A percentile compares a stretch with the other conserved stretches of the same genome.
These are phyloP conservation scores for Exophiala sp. DNA, from an alignment of 2,329 filamentous ascomycete genomes.

Conservation along the genomic window DNA sequence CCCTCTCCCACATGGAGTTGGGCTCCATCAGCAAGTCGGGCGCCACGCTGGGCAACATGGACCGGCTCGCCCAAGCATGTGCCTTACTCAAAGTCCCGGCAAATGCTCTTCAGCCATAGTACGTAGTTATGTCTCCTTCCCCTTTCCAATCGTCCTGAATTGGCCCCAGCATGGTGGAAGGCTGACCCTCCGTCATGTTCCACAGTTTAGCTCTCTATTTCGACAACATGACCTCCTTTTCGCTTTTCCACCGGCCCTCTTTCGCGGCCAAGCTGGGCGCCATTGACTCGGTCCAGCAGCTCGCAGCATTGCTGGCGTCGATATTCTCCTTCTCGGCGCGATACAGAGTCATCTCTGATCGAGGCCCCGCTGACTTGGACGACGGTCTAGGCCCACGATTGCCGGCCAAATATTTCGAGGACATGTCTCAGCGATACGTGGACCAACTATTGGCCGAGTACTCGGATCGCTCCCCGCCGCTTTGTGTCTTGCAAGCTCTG, in stretches of 20 bases:
- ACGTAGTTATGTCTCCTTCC: constrained; percentile 1
- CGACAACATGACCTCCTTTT: constrained; percentile 33
- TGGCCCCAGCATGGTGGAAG: background rate
- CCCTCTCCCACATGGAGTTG: background rate
- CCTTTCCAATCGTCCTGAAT: too few relatives aligned
- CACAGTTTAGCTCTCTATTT: constrained; percentile 24
- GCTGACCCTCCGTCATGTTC: background rate
- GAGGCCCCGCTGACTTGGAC: background rate
- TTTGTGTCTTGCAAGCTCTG: constrained; percentile 36
- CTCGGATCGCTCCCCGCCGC: constrained; percentile 32
- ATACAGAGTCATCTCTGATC: too few relatives aligned
- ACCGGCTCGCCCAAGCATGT: background rate
- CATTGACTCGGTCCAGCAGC: constrained; percentile 22
- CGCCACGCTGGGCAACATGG: too few relatives aligned
- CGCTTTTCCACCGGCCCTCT: constrained; percentile 32
- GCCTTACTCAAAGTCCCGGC: constrained; percentile 1
- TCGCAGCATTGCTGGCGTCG: constrained; percentile 31
- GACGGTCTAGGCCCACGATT: constrained; percentile 1
- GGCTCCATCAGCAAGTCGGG: background rate
- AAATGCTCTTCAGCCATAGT: background rate
- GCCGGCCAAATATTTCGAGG: constrained; percentile 1
- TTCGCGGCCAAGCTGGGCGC: constrained; percentile 29
- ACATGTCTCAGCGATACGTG: constrained; percentile 27
- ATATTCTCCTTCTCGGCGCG: constrained; percentile 18
- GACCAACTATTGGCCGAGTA: constrained; percentile 33